phyloP scores from a whole-genome alignment of 2,329 filamentous ascomycete genomes.

The Juglanconis oblonga region DNA sequence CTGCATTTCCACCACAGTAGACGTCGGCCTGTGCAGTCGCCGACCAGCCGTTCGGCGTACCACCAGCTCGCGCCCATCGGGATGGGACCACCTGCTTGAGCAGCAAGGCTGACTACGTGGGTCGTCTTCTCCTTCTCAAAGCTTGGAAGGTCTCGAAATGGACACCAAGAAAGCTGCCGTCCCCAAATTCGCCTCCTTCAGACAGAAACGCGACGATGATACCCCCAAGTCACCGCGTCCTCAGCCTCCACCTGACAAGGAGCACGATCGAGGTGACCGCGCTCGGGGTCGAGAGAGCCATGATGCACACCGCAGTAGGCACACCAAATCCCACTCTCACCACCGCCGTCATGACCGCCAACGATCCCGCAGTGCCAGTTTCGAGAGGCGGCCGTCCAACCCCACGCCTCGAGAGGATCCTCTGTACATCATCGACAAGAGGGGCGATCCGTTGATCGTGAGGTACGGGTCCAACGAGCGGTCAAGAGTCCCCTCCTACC shows the following conservation, averaged over 20 bases:
- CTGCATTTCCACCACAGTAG: too few relatives aligned
- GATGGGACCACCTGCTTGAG: too few relatives aligned
- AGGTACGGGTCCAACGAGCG: constrained; percentile 72
- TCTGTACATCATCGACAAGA: constrained; percentile 64
- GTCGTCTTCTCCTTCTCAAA: neutral
- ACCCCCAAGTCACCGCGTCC: neutral
- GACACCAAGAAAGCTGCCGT: constrained; percentile 24
- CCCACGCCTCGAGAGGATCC: constrained; percentile 13
- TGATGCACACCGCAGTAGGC: constrained; percentile 1
- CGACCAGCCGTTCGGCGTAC: too few relatives aligned
- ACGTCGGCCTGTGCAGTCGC: too few relatives aligned
- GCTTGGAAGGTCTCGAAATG: constrained; percentile 3
- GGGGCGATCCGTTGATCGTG: constrained; percentile 73
- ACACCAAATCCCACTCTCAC: constrained; percentile 6
- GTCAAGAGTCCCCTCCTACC: constrained; percentile 69
- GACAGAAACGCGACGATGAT: neutral
- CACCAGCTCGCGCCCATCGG: too few relatives aligned
- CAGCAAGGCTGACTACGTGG: too few relatives aligned
- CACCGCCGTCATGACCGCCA: constrained; percentile 10
- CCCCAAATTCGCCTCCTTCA: constrained; percentile 29
- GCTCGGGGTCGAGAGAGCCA: constrained; percentile 5
- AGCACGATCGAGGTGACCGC: neutral
- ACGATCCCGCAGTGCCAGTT: constrained; percentile 11
- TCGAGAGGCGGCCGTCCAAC: neutral
- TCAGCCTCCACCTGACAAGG: neutral